Evolutionary conservation across 306 rosid species (phyloP), one percentile per base, ranked within the genome.

Genomic region (Benincasa hispida): DNA sequence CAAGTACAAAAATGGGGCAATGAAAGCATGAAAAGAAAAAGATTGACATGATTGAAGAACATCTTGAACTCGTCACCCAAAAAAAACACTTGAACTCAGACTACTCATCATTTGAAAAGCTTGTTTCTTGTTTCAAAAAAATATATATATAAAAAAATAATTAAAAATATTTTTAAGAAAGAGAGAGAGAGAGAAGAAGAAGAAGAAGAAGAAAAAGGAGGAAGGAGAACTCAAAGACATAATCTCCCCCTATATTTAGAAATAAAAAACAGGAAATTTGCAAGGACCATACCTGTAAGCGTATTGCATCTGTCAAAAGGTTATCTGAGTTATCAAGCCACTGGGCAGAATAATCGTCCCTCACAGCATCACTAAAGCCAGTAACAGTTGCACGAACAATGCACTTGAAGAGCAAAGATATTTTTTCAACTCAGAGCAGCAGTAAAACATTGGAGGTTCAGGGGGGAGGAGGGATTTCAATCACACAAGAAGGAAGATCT

Each of bases 291-390:
- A 91, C 96, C 98, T 93, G 98, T 81, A 93, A 78, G 32, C 76
- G 89, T 80, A 91, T 84, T 82, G 94, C 96, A 85, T 93, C 97
- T 22, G 91, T 85, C 76, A 90, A 87, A 83, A 79, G 75, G 83
- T 84, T 80, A 77, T 84, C 86, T 24, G 77, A 76, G 54, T 67
- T 63, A 78, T 82, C 79, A 59, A 41, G 83, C 84, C 86, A 79
- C 77, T 39, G 80, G 76, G 72, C 77, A 78, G 77, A 78, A 78
- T 80, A 30, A 86, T 73, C 75, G 55, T 67, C 79, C 70, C 76
- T 81, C 85, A 82, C 59, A 57, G 77, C 77, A 60, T 85, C 88
- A 66, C 35, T 19, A 78, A 83, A 90, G 83, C 83, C 89, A 51
- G 84, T 79, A 79, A 84, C 92, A 34, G 88, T 83, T 60, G 96